Conservation (phyloP, 2,329 filamentous ascomycete genomes). For the Cordyceps fumosorosea region DNA sequence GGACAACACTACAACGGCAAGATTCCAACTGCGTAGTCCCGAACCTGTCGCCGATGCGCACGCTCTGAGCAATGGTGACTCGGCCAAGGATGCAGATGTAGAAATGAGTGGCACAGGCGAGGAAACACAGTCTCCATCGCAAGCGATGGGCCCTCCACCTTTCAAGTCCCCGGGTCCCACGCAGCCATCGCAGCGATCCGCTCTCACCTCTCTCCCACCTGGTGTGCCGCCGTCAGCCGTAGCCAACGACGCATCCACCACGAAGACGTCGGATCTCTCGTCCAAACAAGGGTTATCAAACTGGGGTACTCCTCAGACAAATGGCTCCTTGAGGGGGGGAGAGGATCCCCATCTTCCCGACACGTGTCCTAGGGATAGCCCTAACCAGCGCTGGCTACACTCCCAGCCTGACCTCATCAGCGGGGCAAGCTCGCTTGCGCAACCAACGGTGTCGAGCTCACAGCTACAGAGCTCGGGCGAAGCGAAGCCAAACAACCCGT, state of each 20-base stretch:
- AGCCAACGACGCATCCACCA: constrained; percentile 84
- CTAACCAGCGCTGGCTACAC: constrained; percentile 41
- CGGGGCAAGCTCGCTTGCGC: constrained; percentile 24
- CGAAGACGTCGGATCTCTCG: constrained; percentile 76
- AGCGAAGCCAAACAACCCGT: constrained; percentile 14
- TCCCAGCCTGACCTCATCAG: constrained; percentile 41
- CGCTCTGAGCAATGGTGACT: constrained; percentile 49
- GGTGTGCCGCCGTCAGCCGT: constrained; percentile 53
- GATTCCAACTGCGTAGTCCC: constrained; percentile 51
- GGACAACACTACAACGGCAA: constrained; percentile 40
- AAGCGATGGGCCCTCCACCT: constrained; percentile 45
- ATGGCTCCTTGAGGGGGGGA: constrained; percentile 40
- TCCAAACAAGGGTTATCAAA: constrained; percentile 51
- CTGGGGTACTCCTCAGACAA: constrained; percentile 66
- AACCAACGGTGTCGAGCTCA: constrained; percentile 33
- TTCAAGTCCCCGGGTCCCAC: constrained; percentile 38
- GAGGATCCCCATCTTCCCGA: constrained; percentile 43
- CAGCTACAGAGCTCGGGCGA: constrained; percentile 15
- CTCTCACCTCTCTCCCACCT: constrained; percentile 49
- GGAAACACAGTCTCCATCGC: constrained; percentile 39
- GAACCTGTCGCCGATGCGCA: constrained; percentile 28
- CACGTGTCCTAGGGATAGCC: constrained; percentile 32
- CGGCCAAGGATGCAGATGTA: constrained; percentile 47
- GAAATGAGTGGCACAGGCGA: constrained; percentile 55
- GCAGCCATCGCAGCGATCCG: constrained; percentile 59